phyloP scores from a whole-genome alignment of 108 stramenopile genomes.

The Licmophora abbreviata region DNA sequence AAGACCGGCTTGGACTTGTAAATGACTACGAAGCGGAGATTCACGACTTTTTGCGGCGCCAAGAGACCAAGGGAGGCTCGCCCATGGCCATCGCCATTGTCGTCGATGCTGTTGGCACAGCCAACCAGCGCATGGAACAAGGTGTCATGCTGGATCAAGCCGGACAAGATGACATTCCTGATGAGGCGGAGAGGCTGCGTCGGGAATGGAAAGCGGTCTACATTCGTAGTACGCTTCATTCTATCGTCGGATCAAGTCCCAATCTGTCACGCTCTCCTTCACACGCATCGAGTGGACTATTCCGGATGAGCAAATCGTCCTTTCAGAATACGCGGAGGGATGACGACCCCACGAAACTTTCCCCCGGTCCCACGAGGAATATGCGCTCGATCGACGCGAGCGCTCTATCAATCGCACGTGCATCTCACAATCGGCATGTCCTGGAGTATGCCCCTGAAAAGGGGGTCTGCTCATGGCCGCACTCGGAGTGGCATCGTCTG shows the following conservation, averaged over 20 bases:
- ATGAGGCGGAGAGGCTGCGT: too few species aligned
- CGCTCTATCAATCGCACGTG: too few species aligned
- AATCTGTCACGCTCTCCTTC: too few species aligned
- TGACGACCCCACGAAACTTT: too few species aligned
- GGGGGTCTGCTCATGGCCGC: not conserved
- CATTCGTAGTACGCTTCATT: conserved; percentile 5
- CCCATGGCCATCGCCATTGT: conserved; percentile 9
- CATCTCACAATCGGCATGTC: too few species aligned
- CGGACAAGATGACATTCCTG: not conserved
- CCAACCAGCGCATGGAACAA: conserved; percentile 10
- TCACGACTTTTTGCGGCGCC: conserved; percentile 4
- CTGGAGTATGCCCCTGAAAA: conserved; percentile 2
- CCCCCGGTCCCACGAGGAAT: too few species aligned
- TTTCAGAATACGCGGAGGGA: too few species aligned
- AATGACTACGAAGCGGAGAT: conserved; percentile 6
- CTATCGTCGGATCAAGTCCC: too few species aligned
- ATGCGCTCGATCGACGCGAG: too few species aligned
- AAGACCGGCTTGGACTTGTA: not conserved
- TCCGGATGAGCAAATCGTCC: too few species aligned
- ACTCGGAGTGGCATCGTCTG: not conserved
- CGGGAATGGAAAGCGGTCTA: conserved; percentile 12
- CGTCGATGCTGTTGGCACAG: conserved; percentile 9
- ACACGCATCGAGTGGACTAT: too few species aligned
- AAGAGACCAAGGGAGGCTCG: conserved; percentile 5
- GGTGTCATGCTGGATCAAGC: conserved; percentile 1